A percentile compares a stretch with the other conserved stretches of the same genome.
Conservation (phyloP, 345 rosid genomes). For the Psidium guajava region DNA sequence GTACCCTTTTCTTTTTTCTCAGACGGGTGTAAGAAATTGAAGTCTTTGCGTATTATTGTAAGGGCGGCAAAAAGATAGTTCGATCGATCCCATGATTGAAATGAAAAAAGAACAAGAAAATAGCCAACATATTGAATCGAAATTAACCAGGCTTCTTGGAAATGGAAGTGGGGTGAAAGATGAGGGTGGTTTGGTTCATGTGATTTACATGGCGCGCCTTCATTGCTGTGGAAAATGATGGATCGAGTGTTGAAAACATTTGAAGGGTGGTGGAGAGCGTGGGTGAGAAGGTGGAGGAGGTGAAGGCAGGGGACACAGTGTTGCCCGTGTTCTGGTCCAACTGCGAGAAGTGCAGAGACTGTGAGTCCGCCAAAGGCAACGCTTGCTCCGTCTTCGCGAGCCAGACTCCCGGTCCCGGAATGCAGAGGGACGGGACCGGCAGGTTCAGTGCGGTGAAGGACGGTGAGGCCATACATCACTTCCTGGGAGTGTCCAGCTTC, state of each 20-base stretch:
- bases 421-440: constrained; percentile 28
- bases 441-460: constrained; percentile 35
- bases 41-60: not conserved
- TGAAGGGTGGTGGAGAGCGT: constrained; percentile 65
- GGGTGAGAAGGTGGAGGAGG: constrained; percentile 47
- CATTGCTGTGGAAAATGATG: not conserved
- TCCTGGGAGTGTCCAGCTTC: constrained; percentile 52
- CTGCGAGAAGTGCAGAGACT: constrained; percentile 47
- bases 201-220: no score
- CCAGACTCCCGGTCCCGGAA: rapidly evolving
- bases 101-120: not conserved
- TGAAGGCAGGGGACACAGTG: constrained; percentile 45
- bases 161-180: not conserved
- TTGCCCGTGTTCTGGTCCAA: constrained; percentile 42
- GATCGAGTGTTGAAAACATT: not conserved
- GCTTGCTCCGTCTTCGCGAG: constrained; percentile 18
- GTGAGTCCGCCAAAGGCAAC: constrained; percentile 48
- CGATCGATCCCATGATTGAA: not conserved
- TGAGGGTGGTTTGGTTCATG: not conserved
- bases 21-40: not conserved
- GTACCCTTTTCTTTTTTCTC: not conserved
- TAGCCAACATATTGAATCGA: not conserved
- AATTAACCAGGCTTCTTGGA: not conserved
- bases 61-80: not conserved
- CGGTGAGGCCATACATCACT: constrained; percentile 47